Conservation (phyloP, 2,329 filamentous ascomycete genomes). For the Colletotrichum phormii region DNA sequence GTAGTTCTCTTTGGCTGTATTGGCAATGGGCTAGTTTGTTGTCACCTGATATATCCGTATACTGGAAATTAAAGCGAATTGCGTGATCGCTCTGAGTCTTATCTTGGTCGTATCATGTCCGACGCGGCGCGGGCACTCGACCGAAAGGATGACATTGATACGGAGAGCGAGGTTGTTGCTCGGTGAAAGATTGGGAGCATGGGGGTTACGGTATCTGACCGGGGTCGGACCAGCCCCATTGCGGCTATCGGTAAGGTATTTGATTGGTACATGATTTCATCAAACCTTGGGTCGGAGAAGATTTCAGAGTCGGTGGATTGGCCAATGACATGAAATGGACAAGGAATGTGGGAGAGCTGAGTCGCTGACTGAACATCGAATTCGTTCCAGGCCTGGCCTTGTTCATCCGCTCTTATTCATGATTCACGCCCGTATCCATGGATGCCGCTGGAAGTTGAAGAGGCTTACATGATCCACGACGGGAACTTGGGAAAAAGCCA, state of each 20-base stretch:
- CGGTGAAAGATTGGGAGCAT: slow-evolving; percentile 1
- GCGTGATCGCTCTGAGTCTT: slow-evolving; percentile 12
- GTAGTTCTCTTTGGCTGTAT: no score
- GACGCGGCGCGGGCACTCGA: not conserved
- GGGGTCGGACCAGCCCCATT: not conserved
- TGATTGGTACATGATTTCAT: slow-evolving; percentile 4
- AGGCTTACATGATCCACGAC: not conserved
- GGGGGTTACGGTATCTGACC: not conserved
- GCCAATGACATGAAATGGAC: not conserved
- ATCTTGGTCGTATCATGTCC: slow-evolving; percentile 3
- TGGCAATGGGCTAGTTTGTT: not conserved
- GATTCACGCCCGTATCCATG: not conserved
- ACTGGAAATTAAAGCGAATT: not conserved
- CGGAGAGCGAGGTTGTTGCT: not conserved
- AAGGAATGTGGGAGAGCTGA: not conserved
- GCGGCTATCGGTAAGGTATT: slow-evolving; percentile 21
- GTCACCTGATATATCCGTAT: not conserved
- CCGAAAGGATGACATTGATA: not conserved
- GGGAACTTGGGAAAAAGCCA: not conserved
- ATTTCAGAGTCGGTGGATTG: not conserved
- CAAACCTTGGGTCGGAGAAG: slow-evolving; percentile 10
- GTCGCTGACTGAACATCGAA: not conserved
- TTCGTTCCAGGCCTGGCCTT: not conserved
- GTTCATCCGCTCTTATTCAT: not conserved
- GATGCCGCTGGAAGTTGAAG: not conserved